These are phyloP conservation scores for Volvox carteri DNA, from an alignment of 163 green algal species.

Conservation along the genomic window DNA sequence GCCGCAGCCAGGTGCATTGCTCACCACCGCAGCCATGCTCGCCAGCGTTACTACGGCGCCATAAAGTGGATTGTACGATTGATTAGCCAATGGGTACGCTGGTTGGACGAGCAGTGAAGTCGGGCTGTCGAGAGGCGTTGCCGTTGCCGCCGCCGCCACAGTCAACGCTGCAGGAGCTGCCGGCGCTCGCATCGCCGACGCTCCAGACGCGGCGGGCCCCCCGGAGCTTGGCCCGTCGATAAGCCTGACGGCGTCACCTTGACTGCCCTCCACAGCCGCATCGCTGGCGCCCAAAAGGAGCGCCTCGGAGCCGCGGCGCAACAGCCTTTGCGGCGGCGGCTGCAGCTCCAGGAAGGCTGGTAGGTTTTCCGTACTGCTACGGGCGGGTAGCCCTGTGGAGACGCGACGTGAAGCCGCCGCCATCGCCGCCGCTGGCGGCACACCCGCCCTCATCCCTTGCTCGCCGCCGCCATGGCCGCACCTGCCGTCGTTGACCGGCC, in stretches of 20 bases:
- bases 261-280: too few relatives aligned
- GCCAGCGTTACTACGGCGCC: neutral
- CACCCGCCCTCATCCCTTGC: neutral
- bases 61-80: neutral
- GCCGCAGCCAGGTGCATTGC: neutral
- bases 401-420: neutral
- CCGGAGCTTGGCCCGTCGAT: neutral
- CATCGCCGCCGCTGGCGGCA: neutral
- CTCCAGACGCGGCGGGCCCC: too few relatives aligned
- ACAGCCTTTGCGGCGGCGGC: neutral
- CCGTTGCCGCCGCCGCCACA: neutral
- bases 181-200: too few relatives aligned
- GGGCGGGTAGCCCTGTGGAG: neutral
- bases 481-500: neutral
- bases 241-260: neutral
- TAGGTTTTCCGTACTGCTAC: neutral
- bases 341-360: neutral
- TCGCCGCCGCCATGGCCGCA: neutral
- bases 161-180: too few relatives aligned
- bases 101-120: too few relatives aligned
- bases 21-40: neutral
- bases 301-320: neutral
- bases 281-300: neutral
- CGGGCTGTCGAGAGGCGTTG: neutral
- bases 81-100: neutral